A percentile compares a stretch with the other conserved stretches of the same genome.
Conservation (phyloP, 345 rosid species). For the Melaleuca quinquenervia region DNA sequence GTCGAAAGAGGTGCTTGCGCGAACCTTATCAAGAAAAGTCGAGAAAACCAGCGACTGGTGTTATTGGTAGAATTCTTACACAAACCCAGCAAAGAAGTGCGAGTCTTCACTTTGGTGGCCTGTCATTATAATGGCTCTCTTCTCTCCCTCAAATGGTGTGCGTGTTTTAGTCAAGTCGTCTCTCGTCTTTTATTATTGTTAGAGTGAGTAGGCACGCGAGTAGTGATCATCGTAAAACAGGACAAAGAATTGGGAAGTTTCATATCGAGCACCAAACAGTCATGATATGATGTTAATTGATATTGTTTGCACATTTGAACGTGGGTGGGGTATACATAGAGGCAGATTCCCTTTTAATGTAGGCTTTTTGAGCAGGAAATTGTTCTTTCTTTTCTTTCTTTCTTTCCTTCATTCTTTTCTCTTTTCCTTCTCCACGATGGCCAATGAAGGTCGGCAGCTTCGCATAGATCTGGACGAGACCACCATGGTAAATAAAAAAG, state of each 20-base stretch:
- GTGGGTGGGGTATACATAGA: neutral
- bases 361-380: too few species aligned
- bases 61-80: neutral
- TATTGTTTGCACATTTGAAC: neutral
- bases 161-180: neutral
- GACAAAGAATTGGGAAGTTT: neutral
- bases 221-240: neutral
- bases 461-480: too few species aligned
- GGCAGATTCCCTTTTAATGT: neutral
- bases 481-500: too few species aligned
- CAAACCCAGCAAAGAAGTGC: neutral
- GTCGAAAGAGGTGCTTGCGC: neutral
- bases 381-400: neutral
- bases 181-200: too few species aligned
- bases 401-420: too few species aligned
- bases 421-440: too few species aligned
- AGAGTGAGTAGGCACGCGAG: neutral
- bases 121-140: neutral
- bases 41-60: neutral
- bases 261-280: neutral
- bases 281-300: neutral
- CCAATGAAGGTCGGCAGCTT: too few species aligned
- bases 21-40: neutral
- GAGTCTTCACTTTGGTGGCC: neutral
- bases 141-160: neutral